Percentiles rank a stretch among this genome's conserved stretches.
phyloP scores from a whole-genome alignment of 768 basidiomycete species.

The Lactifluus pinguis region DNA sequence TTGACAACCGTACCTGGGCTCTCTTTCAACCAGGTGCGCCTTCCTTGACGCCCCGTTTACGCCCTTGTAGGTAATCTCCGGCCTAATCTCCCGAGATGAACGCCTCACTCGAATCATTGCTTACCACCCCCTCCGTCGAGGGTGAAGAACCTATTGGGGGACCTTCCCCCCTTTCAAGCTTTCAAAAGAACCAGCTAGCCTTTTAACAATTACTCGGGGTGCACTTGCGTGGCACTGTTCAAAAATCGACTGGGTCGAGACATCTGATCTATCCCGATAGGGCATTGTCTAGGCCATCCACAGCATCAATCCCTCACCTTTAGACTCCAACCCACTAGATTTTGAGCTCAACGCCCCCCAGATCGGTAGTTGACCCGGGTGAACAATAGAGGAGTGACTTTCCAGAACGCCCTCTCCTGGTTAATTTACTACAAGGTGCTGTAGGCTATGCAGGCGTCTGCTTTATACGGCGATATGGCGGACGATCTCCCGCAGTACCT shows the following conservation, averaged over 20 bases:
- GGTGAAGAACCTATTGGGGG: neutral
- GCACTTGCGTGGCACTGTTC: neutral
- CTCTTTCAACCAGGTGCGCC: neutral
- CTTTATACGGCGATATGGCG: neutral
- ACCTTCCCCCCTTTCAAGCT: neutral
- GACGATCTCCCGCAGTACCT: neutral
- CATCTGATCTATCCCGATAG: slow-evolving; percentile 8
- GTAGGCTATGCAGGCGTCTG: neutral
- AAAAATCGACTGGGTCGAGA: slow-evolving; percentile 4
- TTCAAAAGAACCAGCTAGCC: neutral
- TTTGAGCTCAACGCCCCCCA: neutral
- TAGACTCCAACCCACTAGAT: neutral
- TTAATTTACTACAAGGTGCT: neutral
- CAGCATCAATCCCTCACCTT: slow-evolving; percentile 3
- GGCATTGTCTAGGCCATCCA: slow-evolving; percentile 6
- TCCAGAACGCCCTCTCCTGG: neutral
- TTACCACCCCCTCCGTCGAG: neutral
- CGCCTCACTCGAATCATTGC: neutral
- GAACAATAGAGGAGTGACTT: neutral
- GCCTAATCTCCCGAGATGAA: neutral
- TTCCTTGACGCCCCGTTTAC: neutral
- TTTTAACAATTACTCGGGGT: neutral
- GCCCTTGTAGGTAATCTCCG: slow-evolving; percentile 3
- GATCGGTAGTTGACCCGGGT: slow-evolving; percentile 1
- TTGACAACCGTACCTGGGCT: no score